Evolutionary conservation across 257 asterid genomes (phyloP).

Genomic region (Fraxinus quadrangulata): DNA sequence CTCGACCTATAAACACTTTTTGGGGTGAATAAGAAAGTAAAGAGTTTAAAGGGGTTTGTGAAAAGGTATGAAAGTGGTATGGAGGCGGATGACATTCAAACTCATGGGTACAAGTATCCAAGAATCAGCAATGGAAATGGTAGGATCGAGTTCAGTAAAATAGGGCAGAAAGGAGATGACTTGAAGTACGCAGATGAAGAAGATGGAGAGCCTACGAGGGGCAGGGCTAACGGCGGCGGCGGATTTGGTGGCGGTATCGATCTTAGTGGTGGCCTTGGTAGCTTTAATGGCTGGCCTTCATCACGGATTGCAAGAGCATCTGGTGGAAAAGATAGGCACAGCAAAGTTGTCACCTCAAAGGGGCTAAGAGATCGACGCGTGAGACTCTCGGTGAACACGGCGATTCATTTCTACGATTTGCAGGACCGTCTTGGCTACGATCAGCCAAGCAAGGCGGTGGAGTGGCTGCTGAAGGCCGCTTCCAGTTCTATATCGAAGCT

Average conservation of each 20-base stretch:
- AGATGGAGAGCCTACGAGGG: conserved; percentile 38
- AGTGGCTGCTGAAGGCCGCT: conserved; percentile 85
- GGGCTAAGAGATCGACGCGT: conserved; percentile 81
- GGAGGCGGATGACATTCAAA: conserved; percentile 60
- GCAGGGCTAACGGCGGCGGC: neutral
- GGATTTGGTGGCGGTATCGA: conserved; percentile 21
- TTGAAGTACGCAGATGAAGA: conserved; percentile 46
- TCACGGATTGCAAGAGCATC: conserved; percentile 72
- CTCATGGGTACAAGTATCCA: conserved; percentile 40
- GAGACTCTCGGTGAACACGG: conserved; percentile 75
- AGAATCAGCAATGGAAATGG: conserved; percentile 39
- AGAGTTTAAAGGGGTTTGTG: conserved; percentile 21
- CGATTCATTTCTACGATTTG: conserved; percentile 80
- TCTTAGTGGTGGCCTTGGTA: conserved; percentile 35
- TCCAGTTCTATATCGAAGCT: conserved; percentile 64
- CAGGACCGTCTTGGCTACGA: conserved; percentile 88
- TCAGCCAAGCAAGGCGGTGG: conserved; percentile 94
- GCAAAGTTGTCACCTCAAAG: conserved; percentile 77
- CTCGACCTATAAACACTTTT: neutral
- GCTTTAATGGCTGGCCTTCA: conserved; percentile 59
- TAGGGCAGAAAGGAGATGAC: conserved; percentile 42
- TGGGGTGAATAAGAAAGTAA: neutral
- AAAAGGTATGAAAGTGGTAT: conserved; percentile 58
- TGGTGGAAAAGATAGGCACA: conserved; percentile 85
- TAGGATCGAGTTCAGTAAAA: conserved; percentile 22